Conservation (phyloP, 495 filamentous ascomycete species). For the Daldinia concentrica region DNA sequence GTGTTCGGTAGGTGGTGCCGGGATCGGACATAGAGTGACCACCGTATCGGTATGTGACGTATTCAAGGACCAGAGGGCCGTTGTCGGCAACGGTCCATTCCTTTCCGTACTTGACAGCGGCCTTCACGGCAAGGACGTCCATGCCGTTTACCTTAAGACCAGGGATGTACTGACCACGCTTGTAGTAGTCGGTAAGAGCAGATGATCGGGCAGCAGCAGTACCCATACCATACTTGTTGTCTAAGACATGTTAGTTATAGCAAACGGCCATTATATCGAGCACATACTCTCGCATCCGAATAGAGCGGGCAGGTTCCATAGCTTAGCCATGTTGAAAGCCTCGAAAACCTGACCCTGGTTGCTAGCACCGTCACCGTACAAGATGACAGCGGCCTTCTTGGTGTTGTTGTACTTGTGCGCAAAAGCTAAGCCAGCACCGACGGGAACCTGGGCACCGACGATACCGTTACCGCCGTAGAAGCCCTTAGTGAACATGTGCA, state of each 20-base stretch:
- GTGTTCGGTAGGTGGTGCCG: conserved; percentile 97
- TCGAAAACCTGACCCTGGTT: conserved; percentile 99
- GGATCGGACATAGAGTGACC: conserved; percentile 99
- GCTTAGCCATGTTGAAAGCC: conserved; percentile 99
- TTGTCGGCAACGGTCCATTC: conserved; percentile 81
- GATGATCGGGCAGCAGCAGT: conserved; percentile 93
- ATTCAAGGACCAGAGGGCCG: conserved; percentile 95
- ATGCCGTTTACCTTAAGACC: conserved; percentile 99
- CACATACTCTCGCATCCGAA: conserved; percentile 97
- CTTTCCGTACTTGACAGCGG: conserved; percentile 91
- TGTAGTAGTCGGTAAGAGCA: conserved; percentile 99
- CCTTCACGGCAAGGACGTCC: conserved; percentile 98
- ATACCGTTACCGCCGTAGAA: conserved; percentile 99
- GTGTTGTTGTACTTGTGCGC: conserved; percentile 92
- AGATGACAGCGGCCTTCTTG: conserved; percentile 83
- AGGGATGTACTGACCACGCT: conserved; percentile 99
- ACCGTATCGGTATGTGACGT: conserved; percentile 98
- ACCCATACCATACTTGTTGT: conserved; percentile 99
- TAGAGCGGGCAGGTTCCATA: conserved; percentile 93
- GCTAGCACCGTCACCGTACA: conserved; percentile 97
- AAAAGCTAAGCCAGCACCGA: conserved; percentile 95
- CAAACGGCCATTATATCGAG: neutral
- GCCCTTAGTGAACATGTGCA: conserved; percentile 99
- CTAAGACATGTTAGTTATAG: conserved; percentile 57
- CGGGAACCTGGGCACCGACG: conserved; percentile 97